Base-by-base conservation (phyloP, 805 yeast species). In the Hanseniaspora guilliermondii region DNA sequence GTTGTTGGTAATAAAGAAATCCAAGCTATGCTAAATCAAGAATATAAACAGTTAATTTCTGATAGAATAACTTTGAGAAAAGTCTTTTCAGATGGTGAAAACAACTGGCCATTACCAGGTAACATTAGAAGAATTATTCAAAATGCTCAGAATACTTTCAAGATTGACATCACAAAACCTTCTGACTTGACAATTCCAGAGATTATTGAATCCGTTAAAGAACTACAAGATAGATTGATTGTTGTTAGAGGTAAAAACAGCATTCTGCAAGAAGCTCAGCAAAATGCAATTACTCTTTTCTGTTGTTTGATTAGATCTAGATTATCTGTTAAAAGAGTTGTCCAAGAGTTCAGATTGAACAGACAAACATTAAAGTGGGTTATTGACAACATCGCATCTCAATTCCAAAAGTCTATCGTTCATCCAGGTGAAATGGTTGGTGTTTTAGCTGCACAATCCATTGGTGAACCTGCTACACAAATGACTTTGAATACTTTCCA, bases 351-450 rank as follows among this genome's bases (percentile, higher is more conserved):
- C 70, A 80, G 87, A 62, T 73, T 93, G 62, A 87, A 81, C 62
- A 80, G 79, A 62, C 80, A 79, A 57, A 93, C 99, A 0, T 93
- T 93, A 65, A 88, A 89, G 60, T 93, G 98, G 98, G 95, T 87
- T 47, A 60, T 88, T 57, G 97, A 96, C 66, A 95, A 91, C 66
- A 79, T 93, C 59, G 96, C 89, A 66, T 79, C 93, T 33, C 96
- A 89, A 69, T 93, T 91, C 73, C 87, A 87, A 60, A 85, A 83
- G 69, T 81, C 96, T 8, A 75, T 86, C 67, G 96, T 88, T 45
- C 91, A 89, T 59, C 96, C 97, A 4, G 97, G 97, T 76, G 97
- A 89, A 68, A 89, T 89, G 96, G 97, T 89, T 56, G 97, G 97
- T 75, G 95, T 89, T 52, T 78, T 89, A 64, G 97, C 97, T 53